Conservation (phyloP, 1,139 yeast species). For the Protomyces inouyei region DNA sequence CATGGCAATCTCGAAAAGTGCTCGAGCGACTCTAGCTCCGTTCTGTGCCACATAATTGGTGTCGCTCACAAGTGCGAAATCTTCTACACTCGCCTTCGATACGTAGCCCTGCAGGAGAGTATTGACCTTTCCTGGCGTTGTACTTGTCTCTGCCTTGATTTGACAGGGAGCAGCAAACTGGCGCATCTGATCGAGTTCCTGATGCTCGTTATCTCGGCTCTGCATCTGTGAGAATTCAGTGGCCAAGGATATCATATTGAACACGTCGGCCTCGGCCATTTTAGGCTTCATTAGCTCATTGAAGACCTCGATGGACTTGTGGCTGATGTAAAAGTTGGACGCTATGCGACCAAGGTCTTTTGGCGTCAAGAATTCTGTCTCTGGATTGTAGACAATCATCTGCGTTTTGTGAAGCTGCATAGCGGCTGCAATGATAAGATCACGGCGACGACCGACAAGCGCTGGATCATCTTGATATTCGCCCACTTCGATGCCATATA, state of each 20-base stretch:
- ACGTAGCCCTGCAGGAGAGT: slow-evolving; percentile 81
- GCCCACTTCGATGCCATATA: slow-evolving; percentile 88
- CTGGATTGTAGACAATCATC: slow-evolving; percentile 89
- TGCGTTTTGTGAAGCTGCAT: slow-evolving; percentile 74
- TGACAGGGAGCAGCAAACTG: slow-evolving; percentile 71
- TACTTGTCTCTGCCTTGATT: slow-evolving; percentile 68
- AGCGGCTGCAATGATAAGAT: slow-evolving; percentile 74
- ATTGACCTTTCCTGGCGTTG: slow-evolving; percentile 83
- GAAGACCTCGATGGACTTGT: slow-evolving; percentile 82
- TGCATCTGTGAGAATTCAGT: slow-evolving; percentile 90
- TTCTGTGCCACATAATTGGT: slow-evolving; percentile 93
- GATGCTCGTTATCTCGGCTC: slow-evolving; percentile 74
- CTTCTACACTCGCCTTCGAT: slow-evolving; percentile 59
- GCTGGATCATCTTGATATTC: slow-evolving; percentile 80
- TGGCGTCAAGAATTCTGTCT: slow-evolving; percentile 69
- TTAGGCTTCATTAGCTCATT: slow-evolving; percentile 75
- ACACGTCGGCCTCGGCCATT: slow-evolving; percentile 88
- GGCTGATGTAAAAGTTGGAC: slow-evolving; percentile 82
- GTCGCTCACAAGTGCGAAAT: slow-evolving; percentile 78
- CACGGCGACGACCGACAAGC: slow-evolving; percentile 65
- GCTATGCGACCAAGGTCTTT: slow-evolving; percentile 93
- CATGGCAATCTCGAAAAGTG: slow-evolving; percentile 75
- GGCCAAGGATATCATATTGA: slow-evolving; percentile 86
- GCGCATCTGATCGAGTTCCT: slow-evolving; percentile 58
- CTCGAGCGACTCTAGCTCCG: slow-evolving; percentile 86